These are phyloP conservation scores for Clonostachys rhizophaga DNA, from an alignment of 2,329 filamentous ascomycete species.

Conservation along the genomic window DNA sequence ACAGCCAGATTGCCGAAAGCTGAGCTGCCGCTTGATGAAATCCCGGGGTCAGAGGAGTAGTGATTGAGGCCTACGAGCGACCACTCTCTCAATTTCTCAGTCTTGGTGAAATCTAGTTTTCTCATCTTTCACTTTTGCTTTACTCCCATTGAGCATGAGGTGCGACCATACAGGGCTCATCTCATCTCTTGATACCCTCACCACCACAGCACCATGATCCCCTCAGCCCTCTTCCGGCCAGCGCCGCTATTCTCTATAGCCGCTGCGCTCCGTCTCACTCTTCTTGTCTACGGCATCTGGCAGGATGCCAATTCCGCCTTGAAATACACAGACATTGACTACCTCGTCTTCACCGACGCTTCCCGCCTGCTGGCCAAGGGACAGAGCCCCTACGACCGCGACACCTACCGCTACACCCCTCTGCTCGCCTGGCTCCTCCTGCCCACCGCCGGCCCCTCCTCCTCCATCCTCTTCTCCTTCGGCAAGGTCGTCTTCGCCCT, in stretches of 20 bases:
- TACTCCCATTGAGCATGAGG: neutral
- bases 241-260: slow-evolving; percentile 50
- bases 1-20: too few relatives aligned
- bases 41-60: too few relatives aligned
- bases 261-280: slow-evolving; percentile 61
- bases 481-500: slow-evolving; percentile 84
- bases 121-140: neutral
- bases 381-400: slow-evolving; percentile 76
- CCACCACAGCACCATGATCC: neutral
- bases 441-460: slow-evolving; percentile 56
- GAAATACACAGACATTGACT: slow-evolving; percentile 99
- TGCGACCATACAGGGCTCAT: neutral
- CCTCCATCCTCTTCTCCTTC: slow-evolving; percentile 64
- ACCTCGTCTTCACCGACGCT: slow-evolving; percentile 96
- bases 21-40: too few relatives aligned
- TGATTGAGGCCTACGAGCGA: too few relatives aligned
- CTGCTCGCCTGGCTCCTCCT: slow-evolving; percentile 86
- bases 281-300: slow-evolving; percentile 85
- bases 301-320: slow-evolving; percentile 89
- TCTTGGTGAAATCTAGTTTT: neutral
- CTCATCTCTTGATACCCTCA: slow-evolving; percentile 2
- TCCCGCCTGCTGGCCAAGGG: slow-evolving; percentile 68
- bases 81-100: too few relatives aligned
- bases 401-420: slow-evolving; percentile 96
- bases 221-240: slow-evolving; percentile 20